Base-by-base conservation (phyloP, 73 alveolate genomes). In the Uronychia binucleata region DNA sequence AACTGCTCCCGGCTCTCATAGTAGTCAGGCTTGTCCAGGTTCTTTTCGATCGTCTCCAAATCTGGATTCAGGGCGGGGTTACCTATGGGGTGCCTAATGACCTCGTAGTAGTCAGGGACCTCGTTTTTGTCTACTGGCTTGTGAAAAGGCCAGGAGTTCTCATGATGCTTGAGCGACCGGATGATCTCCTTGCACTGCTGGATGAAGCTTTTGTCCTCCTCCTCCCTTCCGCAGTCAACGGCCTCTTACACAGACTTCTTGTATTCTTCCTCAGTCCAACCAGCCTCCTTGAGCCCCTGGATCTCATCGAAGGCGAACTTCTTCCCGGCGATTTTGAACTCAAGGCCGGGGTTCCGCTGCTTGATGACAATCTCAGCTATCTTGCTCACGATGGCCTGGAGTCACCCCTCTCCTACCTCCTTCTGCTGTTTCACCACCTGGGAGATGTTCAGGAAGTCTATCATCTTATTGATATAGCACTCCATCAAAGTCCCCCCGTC, bases 401-500 rank as follows among this genome's bases (percentile, higher is more conserved):
- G 26, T 1, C 1, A 30, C 11, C 19, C 19, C 13, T 19, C 33
- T 32, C 11, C 1, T 27, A 26, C 35, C 33, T 78, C 77, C 27
- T 78, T 90, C 84, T 93, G 88, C 58, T 83, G 86, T 94, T 92
- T 80, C 57, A 96, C 85, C 28, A 88, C 67, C 26, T 79, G 87
- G 30, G 94, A 82, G 75, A 96, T 86, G 76, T 85, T 86, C 0
- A 80, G 74, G 74, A 94, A 96, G 74, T 96, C 97, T 34, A 93
- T 85, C 83, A 35, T 79, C 32, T 83, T 86, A 58, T 88, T 90
- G 1, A 94, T 82, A 79, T 88, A 87, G 75, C 97, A 93, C 76
- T 94, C 99, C 99, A 96, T 96, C 28, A 96, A 77, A n/a, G 97
- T 94, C 8, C 98, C 98, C 8, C 99, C 99, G 83, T 95, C 99